Percentiles rank a stretch among this genome's conserved stretches.
phyloP scores from a whole-genome alignment of 768 basidiomycete species.

The Auriscalpium microsporum region DNA sequence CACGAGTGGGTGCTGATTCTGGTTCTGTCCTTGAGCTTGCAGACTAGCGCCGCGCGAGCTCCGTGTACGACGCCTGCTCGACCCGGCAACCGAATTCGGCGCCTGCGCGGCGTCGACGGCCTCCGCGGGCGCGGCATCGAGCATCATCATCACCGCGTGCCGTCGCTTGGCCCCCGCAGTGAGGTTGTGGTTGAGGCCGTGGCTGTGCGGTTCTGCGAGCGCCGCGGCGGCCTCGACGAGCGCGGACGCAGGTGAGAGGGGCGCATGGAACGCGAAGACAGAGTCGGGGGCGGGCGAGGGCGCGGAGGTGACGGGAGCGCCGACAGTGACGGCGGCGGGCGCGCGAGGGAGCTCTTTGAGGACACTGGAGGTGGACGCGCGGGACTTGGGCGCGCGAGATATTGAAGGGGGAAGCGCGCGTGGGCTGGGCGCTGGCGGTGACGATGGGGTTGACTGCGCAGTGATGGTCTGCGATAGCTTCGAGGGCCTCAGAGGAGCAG shows the following conservation, averaged over 20 bases:
- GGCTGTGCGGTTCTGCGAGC: slow-evolving; percentile 9
- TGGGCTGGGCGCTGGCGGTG: slow-evolving; percentile 17
- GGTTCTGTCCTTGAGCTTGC: slow-evolving; percentile 22
- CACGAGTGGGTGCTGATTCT: slow-evolving; percentile 19
- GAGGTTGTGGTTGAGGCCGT: slow-evolving; percentile 19
- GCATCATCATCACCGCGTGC: slow-evolving; percentile 73
- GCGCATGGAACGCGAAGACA: slow-evolving; percentile 11
- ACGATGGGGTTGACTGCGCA: slow-evolving; percentile 21
- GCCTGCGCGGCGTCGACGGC: slow-evolving; percentile 29
- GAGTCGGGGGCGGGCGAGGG: not conserved
- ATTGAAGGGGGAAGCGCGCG: slow-evolving; percentile 8
- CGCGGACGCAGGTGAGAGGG: slow-evolving; percentile 18
- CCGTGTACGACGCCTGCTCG: slow-evolving; percentile 46
- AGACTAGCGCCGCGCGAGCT: slow-evolving; percentile 34
- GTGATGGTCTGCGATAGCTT: slow-evolving; percentile 15
- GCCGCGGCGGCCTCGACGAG: slow-evolving; percentile 14
- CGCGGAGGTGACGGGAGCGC: slow-evolving; percentile 9
- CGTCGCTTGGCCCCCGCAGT: slow-evolving; percentile 62
- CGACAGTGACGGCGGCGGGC: not conserved
- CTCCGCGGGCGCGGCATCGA: slow-evolving; percentile 40
- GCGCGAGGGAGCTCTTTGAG: not conserved
- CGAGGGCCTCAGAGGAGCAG: slow-evolving; percentile 28
- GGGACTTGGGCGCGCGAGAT: slow-evolving; percentile 12
- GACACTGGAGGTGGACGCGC: slow-evolving; percentile 9
- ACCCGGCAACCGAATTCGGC: slow-evolving; percentile 26